Evolutionary conservation across 306 rosid genomes (phyloP).

Genomic region (Coriaria nepalensis): DNA sequence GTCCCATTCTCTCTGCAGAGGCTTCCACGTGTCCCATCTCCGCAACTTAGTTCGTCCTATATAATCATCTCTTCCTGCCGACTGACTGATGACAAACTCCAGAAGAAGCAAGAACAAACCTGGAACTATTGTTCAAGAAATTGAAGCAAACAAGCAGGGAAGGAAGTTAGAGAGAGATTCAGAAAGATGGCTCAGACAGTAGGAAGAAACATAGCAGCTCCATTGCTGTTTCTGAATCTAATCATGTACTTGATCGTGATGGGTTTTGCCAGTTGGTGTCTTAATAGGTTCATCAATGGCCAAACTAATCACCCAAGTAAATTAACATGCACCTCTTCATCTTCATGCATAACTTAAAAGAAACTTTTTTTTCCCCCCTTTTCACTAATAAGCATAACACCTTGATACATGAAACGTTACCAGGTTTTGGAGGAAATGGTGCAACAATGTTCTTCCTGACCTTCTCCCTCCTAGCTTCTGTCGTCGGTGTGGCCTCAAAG

Average conservation of each 20-base stretch:
- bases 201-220: slow-evolving; percentile 70
- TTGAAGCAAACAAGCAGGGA: too few species aligned
- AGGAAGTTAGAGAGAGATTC: background rate
- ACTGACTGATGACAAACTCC: background rate
- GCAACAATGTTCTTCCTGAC: slow-evolving; percentile 62
- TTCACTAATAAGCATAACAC: background rate
- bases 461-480: slow-evolving; percentile 44
- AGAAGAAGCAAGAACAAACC: background rate
- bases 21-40: slow-evolving; percentile 36
- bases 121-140: background rate
- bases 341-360: background rate
- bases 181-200: slow-evolving; percentile 52
- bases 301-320: slow-evolving; percentile 77
- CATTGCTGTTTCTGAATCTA: slow-evolving; percentile 77
- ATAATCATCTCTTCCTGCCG: slow-evolving; percentile 4
- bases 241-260: slow-evolving; percentile 63
- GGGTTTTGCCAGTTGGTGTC: slow-evolving; percentile 83
- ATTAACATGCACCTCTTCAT: too few species aligned
- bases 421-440: slow-evolving; percentile 87
- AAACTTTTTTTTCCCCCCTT: background rate
- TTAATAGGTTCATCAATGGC: slow-evolving; percentile 73
- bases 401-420: background rate
- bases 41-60: slow-evolving; percentile 11
- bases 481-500: slow-evolving; percentile 62
- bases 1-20: slow-evolving; percentile 16